Evolutionary conservation across 805 yeast species (phyloP).

Genomic region (Candida dendrica): DNA sequence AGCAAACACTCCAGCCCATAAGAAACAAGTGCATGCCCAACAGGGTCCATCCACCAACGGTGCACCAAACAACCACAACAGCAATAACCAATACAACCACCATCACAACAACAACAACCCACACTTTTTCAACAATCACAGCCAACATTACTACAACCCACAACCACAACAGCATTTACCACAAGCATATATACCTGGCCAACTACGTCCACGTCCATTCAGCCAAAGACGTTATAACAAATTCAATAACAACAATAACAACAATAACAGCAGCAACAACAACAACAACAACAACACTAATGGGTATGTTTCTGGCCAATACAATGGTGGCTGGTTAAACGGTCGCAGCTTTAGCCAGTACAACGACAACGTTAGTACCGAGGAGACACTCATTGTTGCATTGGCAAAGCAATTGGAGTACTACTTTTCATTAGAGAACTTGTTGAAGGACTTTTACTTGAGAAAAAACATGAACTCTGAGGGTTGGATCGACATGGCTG

Average conservation of each 20-base stretch:
- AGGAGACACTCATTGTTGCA: conserved; percentile 13
- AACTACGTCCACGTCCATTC: conserved; percentile 10
- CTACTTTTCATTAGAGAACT: conserved; percentile 83
- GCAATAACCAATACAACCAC: conserved; percentile 3
- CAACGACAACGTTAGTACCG: conserved; percentile 4
- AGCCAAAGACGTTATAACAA: conserved; percentile 19
- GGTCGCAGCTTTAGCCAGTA: background rate
- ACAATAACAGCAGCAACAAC: conserved; percentile 7
- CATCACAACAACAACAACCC: conserved; percentile 7
- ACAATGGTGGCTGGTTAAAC: background rate
- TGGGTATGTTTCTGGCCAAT: conserved; percentile 2
- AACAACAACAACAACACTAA: conserved; percentile 4
- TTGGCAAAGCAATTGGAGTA: conserved; percentile 66
- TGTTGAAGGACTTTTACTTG: conserved; percentile 76
- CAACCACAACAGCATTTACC: conserved; percentile 17
- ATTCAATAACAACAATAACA: conserved; percentile 7
- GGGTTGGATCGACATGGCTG: conserved; percentile 63
- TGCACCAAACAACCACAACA: background rate
- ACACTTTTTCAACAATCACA: conserved; percentile 7
- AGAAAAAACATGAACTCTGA: conserved; percentile 72
- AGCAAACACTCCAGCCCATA: background rate
- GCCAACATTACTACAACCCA: conserved; percentile 1
- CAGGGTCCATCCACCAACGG: conserved; percentile 2
- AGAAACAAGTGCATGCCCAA: background rate
- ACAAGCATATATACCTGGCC: conserved; percentile 12